Evolutionary conservation across 169 alveolate genomes (phyloP), one percentile per base, ranked within the genome.

Genomic region (Nephromyces sp.): DNA sequence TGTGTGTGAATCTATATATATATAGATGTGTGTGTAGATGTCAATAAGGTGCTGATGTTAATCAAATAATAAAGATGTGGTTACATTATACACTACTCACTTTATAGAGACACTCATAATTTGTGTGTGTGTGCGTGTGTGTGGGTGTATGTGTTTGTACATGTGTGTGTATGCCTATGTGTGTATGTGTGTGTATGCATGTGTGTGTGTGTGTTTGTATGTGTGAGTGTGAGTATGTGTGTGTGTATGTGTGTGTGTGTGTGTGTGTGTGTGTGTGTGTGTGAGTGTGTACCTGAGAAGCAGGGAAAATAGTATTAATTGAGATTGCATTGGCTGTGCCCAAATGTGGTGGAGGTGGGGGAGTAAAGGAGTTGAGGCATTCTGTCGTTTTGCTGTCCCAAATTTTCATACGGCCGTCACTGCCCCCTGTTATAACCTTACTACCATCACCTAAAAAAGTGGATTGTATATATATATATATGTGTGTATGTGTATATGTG

Each of bases 261-360:
- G 68, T 62, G 15, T 15, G 15, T n/a, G 57, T n/a, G n/a, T 43
- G n/a, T n/a, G 15, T 43, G n/a, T 43, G n/a, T 57, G 28, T 6
- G 3, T 3, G 22, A 57, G 6, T 28, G 4, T 31, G 30, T 29
- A 74, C 74, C 68, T 67, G 31, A 6, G 74, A 72, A 5, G 70
- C 69, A 0, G 65, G 70, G 43, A 71, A 27, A 31, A 71, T 30
- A 52, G 66, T 8, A 32, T 25, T 57, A 31, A 71, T 34, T 0
- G 70, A 32, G 1, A 72, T 70, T 34, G 52, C 5, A 25, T 31
- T 25, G 0, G 28, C 25, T 0, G 32, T 52, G 62, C 32, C 61
- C 52, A 74, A 28, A 70, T 74, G 74, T 22, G 80, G 74, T 4
- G 80, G 80, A 21, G 64, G 67, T 2, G 80, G 80, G 2, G 80